Percentiles rank a stretch among this genome's conserved stretches.
Evolutionary conservation across 192 early-diverging fungal genomes (phyloP).

Genomic region (Dimargaris verticillata): DNA sequence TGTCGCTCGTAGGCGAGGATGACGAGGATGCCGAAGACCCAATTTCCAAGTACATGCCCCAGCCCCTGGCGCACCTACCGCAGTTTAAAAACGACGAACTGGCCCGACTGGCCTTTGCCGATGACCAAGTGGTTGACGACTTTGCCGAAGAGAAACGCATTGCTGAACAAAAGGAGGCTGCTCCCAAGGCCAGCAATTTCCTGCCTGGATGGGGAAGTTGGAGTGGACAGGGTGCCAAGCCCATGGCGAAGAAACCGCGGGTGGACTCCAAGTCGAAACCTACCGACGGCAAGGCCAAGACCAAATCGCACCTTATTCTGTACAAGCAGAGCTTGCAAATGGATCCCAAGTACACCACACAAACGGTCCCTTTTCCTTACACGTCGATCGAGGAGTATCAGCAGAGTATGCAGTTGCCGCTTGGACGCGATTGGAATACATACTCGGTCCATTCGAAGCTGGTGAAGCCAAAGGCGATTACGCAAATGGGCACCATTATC

Average conservation of each 20-base stretch:
- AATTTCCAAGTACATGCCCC: not conserved
- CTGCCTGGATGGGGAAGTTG: constrained; percentile 1
- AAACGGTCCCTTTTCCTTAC: not conserved
- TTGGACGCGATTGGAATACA: constrained; percentile 1
- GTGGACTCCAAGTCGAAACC: not conserved
- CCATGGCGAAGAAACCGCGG: not conserved
- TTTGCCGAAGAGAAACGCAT: not conserved
- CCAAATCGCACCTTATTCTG: not conserved
- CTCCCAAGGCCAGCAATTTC: not conserved
- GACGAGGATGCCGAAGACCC: too few relatives aligned
- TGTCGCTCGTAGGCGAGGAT: too few relatives aligned
- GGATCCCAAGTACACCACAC: not conserved
- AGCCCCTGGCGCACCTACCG: not conserved
- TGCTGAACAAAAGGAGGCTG: not conserved
- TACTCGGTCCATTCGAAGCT: not conserved
- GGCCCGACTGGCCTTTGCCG: not conserved
- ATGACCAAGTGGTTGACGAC: not conserved
- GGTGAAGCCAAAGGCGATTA: not conserved
- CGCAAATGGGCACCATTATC: constrained; percentile 1
- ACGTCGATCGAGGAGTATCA: not conserved
- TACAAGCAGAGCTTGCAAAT: not conserved
- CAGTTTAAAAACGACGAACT: not conserved
- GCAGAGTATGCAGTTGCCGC: not conserved
- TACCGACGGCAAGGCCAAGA: not conserved
- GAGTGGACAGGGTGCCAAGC: not conserved